A percentile compares a stretch with the other conserved stretches of the same genome.
These are phyloP conservation scores for Collybiopsis luxurians DNA, from an alignment of 768 basidiomycete genomes.

Conservation along the genomic window DNA sequence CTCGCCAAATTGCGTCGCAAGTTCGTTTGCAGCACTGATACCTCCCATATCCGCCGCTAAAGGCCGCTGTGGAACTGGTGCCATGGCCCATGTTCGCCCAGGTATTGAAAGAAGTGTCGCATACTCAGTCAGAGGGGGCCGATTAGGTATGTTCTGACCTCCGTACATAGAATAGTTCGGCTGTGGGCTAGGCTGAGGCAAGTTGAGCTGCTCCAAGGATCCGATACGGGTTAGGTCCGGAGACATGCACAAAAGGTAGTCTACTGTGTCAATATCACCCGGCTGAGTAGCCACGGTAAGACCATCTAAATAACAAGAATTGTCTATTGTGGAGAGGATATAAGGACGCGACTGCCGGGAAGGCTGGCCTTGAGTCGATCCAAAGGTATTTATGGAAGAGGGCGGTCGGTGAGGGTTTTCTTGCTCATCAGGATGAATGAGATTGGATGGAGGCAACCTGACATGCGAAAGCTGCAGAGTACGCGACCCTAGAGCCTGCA, in stretches of 20 bases:
- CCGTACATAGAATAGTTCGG: conserved; percentile 41
- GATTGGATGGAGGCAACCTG: conserved; percentile 71
- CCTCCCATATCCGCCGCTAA: conserved; percentile 28
- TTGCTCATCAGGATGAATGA: conserved; percentile 76
- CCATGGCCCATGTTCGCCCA: conserved; percentile 84
- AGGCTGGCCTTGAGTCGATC: conserved; percentile 39
- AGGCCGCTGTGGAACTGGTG: conserved; percentile 41
- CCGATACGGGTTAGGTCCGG: conserved; percentile 77
- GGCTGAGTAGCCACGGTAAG: conserved; percentile 69
- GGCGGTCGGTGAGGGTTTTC: conserved; percentile 46
- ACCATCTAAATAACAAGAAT: conserved; percentile 64
- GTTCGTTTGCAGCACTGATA: conserved; percentile 66
- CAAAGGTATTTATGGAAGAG: conserved; percentile 39
- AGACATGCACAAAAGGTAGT: conserved; percentile 71
- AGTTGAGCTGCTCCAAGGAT: conserved; percentile 61
- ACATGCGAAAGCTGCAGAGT: conserved; percentile 73
- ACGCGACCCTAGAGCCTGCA: conserved; percentile 30
- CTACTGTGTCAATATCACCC: conserved; percentile 70
- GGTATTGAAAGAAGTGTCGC: conserved; percentile 76
- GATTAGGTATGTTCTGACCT: conserved; percentile 29
- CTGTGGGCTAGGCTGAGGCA: conserved; percentile 35
- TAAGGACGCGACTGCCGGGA: conserved; percentile 55
- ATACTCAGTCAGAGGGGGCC: conserved; percentile 73
- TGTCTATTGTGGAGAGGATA: conserved; percentile 56
- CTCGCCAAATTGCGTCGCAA: conserved; percentile 79